Conservation (phyloP, 23 red algal genomes). For the Gracilaria gracilis region DNA sequence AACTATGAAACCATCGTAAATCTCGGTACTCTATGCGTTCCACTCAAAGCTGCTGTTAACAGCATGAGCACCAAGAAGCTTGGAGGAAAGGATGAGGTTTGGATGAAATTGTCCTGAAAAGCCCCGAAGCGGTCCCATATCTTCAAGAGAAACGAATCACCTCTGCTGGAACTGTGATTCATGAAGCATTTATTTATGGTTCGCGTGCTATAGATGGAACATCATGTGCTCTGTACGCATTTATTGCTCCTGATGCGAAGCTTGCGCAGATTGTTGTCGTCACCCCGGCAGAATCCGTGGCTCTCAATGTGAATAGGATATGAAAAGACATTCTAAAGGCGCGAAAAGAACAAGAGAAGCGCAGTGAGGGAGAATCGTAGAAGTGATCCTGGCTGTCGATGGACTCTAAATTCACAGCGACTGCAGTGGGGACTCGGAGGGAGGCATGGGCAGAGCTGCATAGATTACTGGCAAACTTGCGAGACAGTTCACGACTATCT, state of each 20-base stretch:
- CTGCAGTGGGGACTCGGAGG: slow-evolving; percentile 25
- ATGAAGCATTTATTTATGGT: slow-evolving; percentile 75
- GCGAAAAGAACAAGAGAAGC: background rate
- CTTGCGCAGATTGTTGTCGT: slow-evolving; percentile 60
- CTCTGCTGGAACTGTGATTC: slow-evolving; percentile 4
- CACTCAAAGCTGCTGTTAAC: slow-evolving; percentile 1
- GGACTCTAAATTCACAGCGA: slow-evolving; percentile 32
- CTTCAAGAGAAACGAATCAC: slow-evolving; percentile 19
- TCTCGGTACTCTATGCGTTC: slow-evolving; percentile 52
- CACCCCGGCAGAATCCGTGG: slow-evolving; percentile 21
- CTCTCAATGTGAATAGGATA: slow-evolving; percentile 47
- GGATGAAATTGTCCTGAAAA: slow-evolving; percentile 53
- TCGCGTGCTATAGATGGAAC: slow-evolving; percentile 71
- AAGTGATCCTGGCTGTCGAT: slow-evolving; percentile 4
- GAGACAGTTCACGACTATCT: slow-evolving; percentile 23
- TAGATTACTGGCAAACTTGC: slow-evolving; percentile 25
- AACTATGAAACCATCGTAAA: slow-evolving; percentile 51
- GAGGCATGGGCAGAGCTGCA: slow-evolving; percentile 60
- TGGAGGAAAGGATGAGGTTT: slow-evolving; percentile 29
- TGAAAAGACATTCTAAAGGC: slow-evolving; percentile 45
- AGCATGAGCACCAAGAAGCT: slow-evolving; percentile 25
- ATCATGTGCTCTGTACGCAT: slow-evolving; percentile 42
- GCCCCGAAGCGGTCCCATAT: slow-evolving; percentile 43
- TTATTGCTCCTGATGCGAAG: slow-evolving; percentile 65
- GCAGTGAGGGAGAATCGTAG: slow-evolving; percentile 4